These are phyloP conservation scores for Lactifluus piperatus DNA, from an alignment of 768 basidiomycete genomes.

Conservation along the genomic window DNA sequence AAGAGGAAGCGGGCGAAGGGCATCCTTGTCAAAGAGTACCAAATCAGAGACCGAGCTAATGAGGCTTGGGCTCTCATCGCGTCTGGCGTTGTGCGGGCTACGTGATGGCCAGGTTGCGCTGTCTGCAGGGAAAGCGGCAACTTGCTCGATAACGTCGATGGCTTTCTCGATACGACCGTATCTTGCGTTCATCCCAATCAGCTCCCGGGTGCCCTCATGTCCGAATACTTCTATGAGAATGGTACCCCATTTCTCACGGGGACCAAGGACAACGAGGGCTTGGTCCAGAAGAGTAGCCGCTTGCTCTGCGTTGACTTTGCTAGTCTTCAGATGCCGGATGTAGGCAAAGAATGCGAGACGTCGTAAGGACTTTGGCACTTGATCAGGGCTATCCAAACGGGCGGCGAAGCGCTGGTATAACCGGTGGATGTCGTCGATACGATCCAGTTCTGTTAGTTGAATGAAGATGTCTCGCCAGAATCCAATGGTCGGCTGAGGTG, in stretches of 20 bases:
- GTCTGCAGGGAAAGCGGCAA: conserved; percentile 7
- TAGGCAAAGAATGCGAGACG: conserved; percentile 40
- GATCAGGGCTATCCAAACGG: conserved; percentile 26
- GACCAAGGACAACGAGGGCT: conserved; percentile 16
- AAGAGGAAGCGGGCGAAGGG: conserved; percentile 6
- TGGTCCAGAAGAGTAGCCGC: conserved; percentile 23
- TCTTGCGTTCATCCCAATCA: conserved; percentile 22
- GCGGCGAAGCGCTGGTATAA: conserved; percentile 37
- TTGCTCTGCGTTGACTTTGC: background rate
- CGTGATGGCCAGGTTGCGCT: conserved; percentile 2
- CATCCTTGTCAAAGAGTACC: conserved; percentile 14
- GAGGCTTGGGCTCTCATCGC: conserved; percentile 2
- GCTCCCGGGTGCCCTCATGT: conserved; percentile 11
- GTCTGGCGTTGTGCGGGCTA: background rate
- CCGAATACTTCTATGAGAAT: conserved; percentile 10
- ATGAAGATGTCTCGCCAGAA: conserved; percentile 58
- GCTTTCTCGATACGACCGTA: conserved; percentile 23
- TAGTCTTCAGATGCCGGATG: conserved; percentile 26
- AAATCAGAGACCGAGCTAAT: conserved; percentile 10
- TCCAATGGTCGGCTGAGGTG: conserved; percentile 42
- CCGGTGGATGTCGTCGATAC: conserved; percentile 47
- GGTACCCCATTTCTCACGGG: background rate
- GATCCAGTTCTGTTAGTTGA: conserved; percentile 40
- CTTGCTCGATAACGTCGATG: conserved; percentile 22
- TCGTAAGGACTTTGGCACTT: conserved; percentile 24